Evolutionary conservation across 2,329 filamentous ascomycete species (phyloP).

Genomic region (Tolypocladium inflatum): DNA sequence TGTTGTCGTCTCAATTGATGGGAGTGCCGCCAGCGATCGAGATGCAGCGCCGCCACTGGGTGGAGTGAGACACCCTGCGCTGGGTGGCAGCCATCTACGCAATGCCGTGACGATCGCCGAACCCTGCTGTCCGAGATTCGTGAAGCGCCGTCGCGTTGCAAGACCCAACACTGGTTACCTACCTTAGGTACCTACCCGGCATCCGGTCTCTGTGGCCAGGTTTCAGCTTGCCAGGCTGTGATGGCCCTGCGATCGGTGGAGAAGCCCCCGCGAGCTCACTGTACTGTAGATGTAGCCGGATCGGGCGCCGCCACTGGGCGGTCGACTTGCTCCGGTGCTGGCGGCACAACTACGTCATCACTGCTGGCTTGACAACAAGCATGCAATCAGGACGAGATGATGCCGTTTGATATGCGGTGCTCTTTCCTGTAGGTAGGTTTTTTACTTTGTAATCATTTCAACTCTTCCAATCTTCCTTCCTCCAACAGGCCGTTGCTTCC

Average conservation of each 20-base stretch:
- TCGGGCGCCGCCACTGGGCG: background rate
- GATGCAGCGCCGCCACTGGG: background rate
- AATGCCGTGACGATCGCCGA: background rate
- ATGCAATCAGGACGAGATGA: background rate
- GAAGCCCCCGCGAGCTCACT: background rate
- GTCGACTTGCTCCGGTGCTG: background rate
- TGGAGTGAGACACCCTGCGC: background rate
- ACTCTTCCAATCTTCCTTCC: too few relatives aligned
- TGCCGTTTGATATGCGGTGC: background rate
- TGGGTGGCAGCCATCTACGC: slow-evolving; percentile 4
- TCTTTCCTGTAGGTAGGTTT: background rate
- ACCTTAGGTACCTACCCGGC: too few relatives aligned
- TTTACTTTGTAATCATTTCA: background rate
- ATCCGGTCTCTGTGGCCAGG: too few relatives aligned
- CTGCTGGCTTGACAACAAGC: background rate
- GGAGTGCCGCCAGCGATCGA: background rate
- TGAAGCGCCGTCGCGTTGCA: too few relatives aligned
- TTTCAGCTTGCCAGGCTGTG: background rate
- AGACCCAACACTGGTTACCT: too few relatives aligned
- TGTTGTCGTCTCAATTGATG: background rate
- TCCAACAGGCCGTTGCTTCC: background rate
- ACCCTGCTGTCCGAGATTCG: background rate
- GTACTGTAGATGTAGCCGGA: background rate
- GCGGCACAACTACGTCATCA: background rate
- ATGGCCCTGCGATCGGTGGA: background rate